Percentiles rank a stretch among this genome's conserved stretches.
Evolutionary conservation across 495 filamentous ascomycete genomes (phyloP).

Genomic region (Glarea lozoyensis): DNA sequence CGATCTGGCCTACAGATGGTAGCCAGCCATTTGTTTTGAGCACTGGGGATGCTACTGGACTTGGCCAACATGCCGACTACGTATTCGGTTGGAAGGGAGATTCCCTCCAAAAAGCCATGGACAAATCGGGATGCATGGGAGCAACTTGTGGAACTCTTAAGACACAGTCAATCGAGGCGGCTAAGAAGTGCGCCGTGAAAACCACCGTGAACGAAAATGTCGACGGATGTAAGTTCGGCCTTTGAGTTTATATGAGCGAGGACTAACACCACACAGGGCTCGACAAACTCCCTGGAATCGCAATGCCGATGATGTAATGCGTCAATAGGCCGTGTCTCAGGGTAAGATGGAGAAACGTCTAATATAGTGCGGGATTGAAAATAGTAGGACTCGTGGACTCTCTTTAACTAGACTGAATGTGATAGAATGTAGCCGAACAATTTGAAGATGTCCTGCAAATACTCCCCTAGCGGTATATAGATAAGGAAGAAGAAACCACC

Average conservation of each 20-base stretch:
- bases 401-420: too few species aligned
- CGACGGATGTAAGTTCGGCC: slow-evolving; percentile 26
- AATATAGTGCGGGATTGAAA: too few species aligned
- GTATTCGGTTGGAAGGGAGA: slow-evolving; percentile 33
- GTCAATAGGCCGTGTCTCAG: too few species aligned
- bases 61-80: slow-evolving; percentile 39
- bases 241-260: not conserved
- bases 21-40: slow-evolving; percentile 39
- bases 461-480: too few species aligned
- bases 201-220: slow-evolving; percentile 29
- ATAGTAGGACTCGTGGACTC: too few species aligned
- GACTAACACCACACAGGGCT: not conserved
- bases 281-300: not conserved
- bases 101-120: slow-evolving; percentile 32
- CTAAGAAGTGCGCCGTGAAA: slow-evolving; percentile 30
- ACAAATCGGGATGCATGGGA: slow-evolving; percentile 31
- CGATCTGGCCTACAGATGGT: slow-evolving; percentile 41
- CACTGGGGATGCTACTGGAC: slow-evolving; percentile 29
- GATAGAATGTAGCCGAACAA: too few species aligned
- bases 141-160: slow-evolving; percentile 29
- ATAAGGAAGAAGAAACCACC: too few species aligned
- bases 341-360: too few species aligned
- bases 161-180: slow-evolving; percentile 26
- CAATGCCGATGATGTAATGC: not conserved
- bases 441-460: too few species aligned